A percentile compares a stretch with the other conserved stretches of the same genome.
Conservation (phyloP, 192 early-diverging fungal genomes). For the Podila minutissima region DNA sequence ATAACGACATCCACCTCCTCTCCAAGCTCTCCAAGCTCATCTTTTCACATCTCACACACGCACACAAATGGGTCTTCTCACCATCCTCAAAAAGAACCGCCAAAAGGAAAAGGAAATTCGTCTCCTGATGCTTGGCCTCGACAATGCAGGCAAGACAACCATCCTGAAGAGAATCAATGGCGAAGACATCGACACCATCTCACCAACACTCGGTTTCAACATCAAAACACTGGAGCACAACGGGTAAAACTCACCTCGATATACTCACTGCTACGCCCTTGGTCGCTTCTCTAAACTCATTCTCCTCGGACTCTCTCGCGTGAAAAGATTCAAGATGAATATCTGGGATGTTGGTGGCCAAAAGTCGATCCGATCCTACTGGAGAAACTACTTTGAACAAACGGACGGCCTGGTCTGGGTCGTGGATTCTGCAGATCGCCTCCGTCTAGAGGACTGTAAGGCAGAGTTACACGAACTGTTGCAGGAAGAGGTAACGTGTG, state of each 20-base stretch:
- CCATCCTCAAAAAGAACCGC: constrained; percentile 93
- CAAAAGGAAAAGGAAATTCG: constrained; percentile 95
- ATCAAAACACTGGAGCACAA: constrained; percentile 94
- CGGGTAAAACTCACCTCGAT: constrained; percentile 48
- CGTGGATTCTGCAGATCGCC: constrained; percentile 91
- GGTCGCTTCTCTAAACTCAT: constrained; percentile 10
- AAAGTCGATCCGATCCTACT: constrained; percentile 95
- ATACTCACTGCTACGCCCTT: background rate
- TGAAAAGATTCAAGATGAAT: constrained; percentile 82
- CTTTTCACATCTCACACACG: too few species aligned
- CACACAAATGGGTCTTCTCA: constrained; percentile 87
- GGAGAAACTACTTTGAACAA: constrained; percentile 99
- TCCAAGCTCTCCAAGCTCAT: too few species aligned
- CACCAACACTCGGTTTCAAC: constrained; percentile 97
- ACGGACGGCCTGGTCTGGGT: constrained; percentile 99
- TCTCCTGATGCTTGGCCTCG: constrained; percentile 92
- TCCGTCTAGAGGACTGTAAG: constrained; percentile 83
- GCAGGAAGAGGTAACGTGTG: constrained; percentile 78
- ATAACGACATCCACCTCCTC: too few species aligned
- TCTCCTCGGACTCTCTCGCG: background rate
- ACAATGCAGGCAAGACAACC: constrained; percentile 99
- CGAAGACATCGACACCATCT: constrained; percentile 88
- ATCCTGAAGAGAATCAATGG: constrained; percentile 96
- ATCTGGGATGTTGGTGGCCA: constrained; percentile 99
- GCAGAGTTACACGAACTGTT: constrained; percentile 81